Evolutionary conservation across 176 grass and related monocot genomes (phyloP), one percentile per base, ranked within the genome.

Genomic region (Avena atlantica): DNA sequence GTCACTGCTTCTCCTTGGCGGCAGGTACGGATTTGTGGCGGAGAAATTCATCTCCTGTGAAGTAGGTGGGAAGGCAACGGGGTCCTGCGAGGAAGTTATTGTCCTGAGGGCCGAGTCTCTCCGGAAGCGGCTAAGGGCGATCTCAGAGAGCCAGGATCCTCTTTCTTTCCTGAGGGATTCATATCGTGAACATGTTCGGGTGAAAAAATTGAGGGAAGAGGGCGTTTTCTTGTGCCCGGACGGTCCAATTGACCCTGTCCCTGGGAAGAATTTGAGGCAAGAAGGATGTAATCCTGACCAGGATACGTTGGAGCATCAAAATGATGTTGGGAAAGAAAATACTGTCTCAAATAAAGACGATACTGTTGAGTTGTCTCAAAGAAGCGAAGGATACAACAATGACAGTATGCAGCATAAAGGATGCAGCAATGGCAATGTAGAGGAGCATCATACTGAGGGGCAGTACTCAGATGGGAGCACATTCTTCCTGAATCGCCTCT

Each of bases 401-500:
- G 74, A 10, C 48, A 79, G 70, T 21, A 10, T 14, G 73, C 27
- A 80, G 20, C 36, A 64, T 31, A 25, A 61, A 6, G 42, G 13
- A 20, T 70, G 19, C n/a, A 70, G 13, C 14, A 70, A 52, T 40
- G 52, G 24, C 44, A 74, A 55, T 17, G 21, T n/a, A 78, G 69
- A 83, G 83, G 61, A 79, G 20, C 37, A 81, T 70, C 12, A 15
- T 27, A 67, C 6, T 49, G 56, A 89, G 48, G 67, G 83, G 31
- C 83, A 77, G 87, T 62, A 89, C 67, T 98, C 95, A 7, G 91
- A 98, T 89, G 95, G 93, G n/a, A 90, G 84, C 85, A 95, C 85
- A 79, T 95, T 97, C 85, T 97, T 90, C 83, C 80, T 98, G 76
- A 95, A 98, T 50, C 87, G 86, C 29, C 89, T 98, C 59, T 50